Evolutionary conservation across 768 basidiomycete species (phyloP).

Genomic region (Saitozyma podzolica): DNA sequence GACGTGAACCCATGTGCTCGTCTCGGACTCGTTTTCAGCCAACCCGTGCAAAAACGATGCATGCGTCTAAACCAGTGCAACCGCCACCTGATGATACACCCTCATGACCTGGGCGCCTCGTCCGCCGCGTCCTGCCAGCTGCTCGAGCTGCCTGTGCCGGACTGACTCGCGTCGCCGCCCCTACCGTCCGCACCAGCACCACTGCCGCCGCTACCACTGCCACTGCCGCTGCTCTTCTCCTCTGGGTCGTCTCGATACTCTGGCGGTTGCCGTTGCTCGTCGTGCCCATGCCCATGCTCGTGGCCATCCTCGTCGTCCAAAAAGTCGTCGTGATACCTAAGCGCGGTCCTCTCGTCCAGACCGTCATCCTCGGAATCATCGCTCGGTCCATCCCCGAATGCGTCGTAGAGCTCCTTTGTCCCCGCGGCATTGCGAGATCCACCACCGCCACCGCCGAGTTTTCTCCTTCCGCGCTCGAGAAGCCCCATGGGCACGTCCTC

Average conservation of each 20-base stretch:
- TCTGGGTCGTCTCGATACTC: conserved; percentile 20
- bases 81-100: too few relatives aligned
- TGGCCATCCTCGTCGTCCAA: conserved; percentile 66
- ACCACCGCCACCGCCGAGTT: conserved; percentile 45
- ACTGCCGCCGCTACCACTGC: background rate
- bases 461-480: conserved; percentile 57
- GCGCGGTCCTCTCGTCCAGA: conserved; percentile 68
- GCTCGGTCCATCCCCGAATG: conserved; percentile 89
- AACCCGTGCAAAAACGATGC: too few relatives aligned
- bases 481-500: conserved; percentile 78
- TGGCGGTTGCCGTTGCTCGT: conserved; percentile 10
- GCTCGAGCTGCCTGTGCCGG: conserved; percentile 21
- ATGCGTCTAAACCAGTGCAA: too few relatives aligned
- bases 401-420: conserved; percentile 91
- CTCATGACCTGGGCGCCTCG: conserved; percentile 15
- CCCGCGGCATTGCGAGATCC: conserved; percentile 48
- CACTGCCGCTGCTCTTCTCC: conserved; percentile 4
- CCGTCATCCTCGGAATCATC: conserved; percentile 53
- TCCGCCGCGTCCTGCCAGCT: conserved; percentile 48
- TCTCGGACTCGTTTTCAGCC: too few relatives aligned
- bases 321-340: conserved; percentile 77
- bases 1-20: too few relatives aligned
- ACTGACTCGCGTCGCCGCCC: conserved; percentile 14
- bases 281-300: conserved; percentile 1
- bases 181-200: background rate